A percentile compares a stretch with the other conserved stretches of the same genome.
phyloP scores from a whole-genome alignment of 148 eudicot species.

The Camellia lanceoleosa region DNA sequence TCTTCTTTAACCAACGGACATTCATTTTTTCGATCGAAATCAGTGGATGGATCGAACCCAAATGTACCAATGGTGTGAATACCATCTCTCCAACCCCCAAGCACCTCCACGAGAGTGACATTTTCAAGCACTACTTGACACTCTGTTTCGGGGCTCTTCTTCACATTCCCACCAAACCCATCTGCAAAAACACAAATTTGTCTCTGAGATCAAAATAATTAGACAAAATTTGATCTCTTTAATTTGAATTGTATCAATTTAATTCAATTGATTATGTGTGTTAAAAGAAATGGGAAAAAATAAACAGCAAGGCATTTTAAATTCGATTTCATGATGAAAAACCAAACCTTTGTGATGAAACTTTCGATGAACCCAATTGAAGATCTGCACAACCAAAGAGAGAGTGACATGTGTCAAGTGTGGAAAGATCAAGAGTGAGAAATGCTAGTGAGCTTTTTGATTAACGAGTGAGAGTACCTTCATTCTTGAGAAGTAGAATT shows the following conservation, averaged over 20 bases:
- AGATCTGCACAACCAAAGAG: conserved; percentile 33
- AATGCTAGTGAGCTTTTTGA: not conserved
- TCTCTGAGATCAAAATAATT: not conserved
- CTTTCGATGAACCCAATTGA: conserved; percentile 62
- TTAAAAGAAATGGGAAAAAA: too few relatives aligned
- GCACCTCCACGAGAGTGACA: conserved; percentile 21
- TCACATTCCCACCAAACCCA: conserved; percentile 9
- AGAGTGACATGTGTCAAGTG: not conserved
- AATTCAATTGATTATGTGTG: too few relatives aligned
- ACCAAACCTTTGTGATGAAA: conserved; percentile 39
- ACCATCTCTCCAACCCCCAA: conserved; percentile 48
- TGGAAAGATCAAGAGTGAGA: not conserved
- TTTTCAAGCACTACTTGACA: conserved; percentile 22
- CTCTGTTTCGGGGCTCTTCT: conserved; percentile 16
- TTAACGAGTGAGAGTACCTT: conserved; percentile 9
- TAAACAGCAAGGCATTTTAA: too few relatives aligned
- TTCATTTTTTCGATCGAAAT: not conserved
- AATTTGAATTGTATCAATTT: too few relatives aligned
- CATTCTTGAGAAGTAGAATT: not conserved
- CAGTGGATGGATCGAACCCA: conserved; percentile 42
- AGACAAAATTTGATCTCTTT: too few relatives aligned
- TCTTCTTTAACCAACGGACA: not conserved
- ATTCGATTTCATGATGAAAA: too few relatives aligned
- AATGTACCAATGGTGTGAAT: conserved; percentile 62
- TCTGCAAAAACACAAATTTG: not conserved